Base-by-base conservation (phyloP, 805 yeast species). In the Metahyphopichia silvanorum region DNA sequence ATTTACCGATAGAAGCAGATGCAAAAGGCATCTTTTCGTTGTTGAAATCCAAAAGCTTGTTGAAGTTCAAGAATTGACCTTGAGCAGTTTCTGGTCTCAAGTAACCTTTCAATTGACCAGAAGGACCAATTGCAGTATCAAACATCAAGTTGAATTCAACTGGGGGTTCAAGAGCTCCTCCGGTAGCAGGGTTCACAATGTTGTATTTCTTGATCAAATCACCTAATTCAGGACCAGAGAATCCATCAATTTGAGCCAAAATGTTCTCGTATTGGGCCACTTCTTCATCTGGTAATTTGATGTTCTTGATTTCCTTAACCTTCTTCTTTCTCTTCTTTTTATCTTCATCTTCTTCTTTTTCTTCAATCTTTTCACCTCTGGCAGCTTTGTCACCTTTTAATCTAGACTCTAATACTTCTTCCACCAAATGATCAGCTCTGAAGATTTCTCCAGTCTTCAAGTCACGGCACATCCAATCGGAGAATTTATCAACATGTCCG, bases 1-100 rank as follows among this genome's bases (percentile, higher is more conserved):
- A 89, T 66, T 93, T 93, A 58, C 99, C 99, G 55, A 93, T 87
- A 23, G 97, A 85, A 32, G 98, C 98, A 43, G 96, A 87, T n/a
- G 99, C 99, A 64, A 93, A 93, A 38, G 99, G 99, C 91, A 94
- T 89, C 63, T 81, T 85, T 63, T 83, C 80, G 69, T 93, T 93
- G 77, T 93, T 93, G 74, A 80, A 86, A 55, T 93, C 98, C 51
- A 87, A 77, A 53, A 93, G 74, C 66, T 91, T 94, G 71, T 79
- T 77, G 69, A 93, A 93, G 75, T 93, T 93, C 57, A 93, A 74
- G 63, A 93, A 93, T 70, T 93, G 98, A 55, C 99, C 99, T 74
- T 93, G 99, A 16, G 99, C 99, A 43, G 99, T 93, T 71, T 93
- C 99, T 40, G 99, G 99, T 66, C 99, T 82, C 57, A 93, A 68